These are phyloP conservation scores for Pyrenophora seminiperda DNA, from an alignment of 2,329 filamentous ascomycete genomes.

Conservation along the genomic window DNA sequence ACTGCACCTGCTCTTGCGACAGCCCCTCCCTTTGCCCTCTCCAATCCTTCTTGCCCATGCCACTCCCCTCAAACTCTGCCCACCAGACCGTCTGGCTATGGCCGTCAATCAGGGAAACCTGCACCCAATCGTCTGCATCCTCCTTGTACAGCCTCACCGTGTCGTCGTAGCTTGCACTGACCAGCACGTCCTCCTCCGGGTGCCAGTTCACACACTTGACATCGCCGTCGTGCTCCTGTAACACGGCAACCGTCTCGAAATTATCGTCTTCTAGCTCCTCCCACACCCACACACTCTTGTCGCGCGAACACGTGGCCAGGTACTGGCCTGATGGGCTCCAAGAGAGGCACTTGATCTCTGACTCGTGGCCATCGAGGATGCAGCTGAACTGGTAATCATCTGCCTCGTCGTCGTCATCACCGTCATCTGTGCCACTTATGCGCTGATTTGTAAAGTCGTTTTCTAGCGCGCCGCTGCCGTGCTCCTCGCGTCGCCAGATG, in stretches of 20 bases:
- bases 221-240: constrained; percentile 93
- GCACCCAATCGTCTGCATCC: constrained; percentile 92
- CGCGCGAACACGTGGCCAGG: constrained; percentile 86
- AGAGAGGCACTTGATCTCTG: constrained; percentile 81
- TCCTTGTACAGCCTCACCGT: constrained; percentile 87
- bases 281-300: constrained; percentile 98
- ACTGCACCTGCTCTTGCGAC: constrained; percentile 40
- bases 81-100: constrained; percentile 91
- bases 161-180: constrained; percentile 92
- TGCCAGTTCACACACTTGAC: constrained; percentile 96
- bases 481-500: constrained; percentile 68
- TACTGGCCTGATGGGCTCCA: constrained; percentile 77
- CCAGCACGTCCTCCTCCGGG: constrained; percentile 76
- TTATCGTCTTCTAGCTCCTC: constrained; percentile 95
- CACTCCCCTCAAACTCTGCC: constrained; percentile 66
- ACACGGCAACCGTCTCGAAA: constrained; percentile 93
- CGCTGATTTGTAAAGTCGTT: constrained; percentile 32
- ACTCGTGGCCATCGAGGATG: constrained; percentile 92
- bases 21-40: constrained; percentile 28
- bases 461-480: constrained; percentile 59
- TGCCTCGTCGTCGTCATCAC: constrained; percentile 62
- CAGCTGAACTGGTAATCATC: constrained; percentile 93
- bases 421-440: constrained; percentile 39
- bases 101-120: constrained; percentile 78
- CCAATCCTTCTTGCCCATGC: constrained; percentile 40